Base-by-base conservation (phyloP, 1,139 yeast genomes). In the Lodderomyces jiufengensis region DNA sequence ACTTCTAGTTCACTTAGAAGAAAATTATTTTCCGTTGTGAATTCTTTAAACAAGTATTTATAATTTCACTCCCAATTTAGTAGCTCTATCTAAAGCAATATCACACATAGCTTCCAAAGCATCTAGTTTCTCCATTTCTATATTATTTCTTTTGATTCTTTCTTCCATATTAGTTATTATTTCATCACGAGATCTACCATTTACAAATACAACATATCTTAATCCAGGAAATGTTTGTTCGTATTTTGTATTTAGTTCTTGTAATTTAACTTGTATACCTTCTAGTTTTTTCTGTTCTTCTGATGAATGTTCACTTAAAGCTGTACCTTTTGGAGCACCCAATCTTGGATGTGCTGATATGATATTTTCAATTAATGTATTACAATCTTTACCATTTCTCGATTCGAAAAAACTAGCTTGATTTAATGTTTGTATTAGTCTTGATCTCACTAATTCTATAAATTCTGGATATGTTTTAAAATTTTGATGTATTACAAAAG, bases 261-360 rank as follows among this genome's bases (percentile, higher is more conserved):
- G 59, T 36, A 88, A 66, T 45, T 63, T 62, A 15, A 21, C n/a
- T 27, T 23, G 24, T 30, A 32, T 32, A 5, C 60, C 61, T 39
- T 65, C 69, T 31, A 88, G 65, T 10, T 81, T 74, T 41, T 72
- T 75, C 54, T 88, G 97, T 55, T 88, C 97, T 3, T 63, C 59
- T 22, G 70, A 63, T 2, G 95, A 84, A 50, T 84, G 92, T 4
- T 59, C 64, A 7, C 94, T 82, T 24, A 82, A 61, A 32, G 65
- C 45, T 7, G 25, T 21, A 4, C 14, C 14, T 10, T 61, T 55
- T 27, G 73, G 79, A 45, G 70, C 87, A 1, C 90, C 97, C 21
- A 88, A 66, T 40, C 96, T 67, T n/a, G 97, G 97, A 59, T 88
- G 97, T 0, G 96, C 95, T 1, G 86, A 80, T 13, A 88, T 74